Evolutionary conservation across 495 filamentous ascomycete genomes (phyloP).

Genomic region (Sordaria brevicollis): DNA sequence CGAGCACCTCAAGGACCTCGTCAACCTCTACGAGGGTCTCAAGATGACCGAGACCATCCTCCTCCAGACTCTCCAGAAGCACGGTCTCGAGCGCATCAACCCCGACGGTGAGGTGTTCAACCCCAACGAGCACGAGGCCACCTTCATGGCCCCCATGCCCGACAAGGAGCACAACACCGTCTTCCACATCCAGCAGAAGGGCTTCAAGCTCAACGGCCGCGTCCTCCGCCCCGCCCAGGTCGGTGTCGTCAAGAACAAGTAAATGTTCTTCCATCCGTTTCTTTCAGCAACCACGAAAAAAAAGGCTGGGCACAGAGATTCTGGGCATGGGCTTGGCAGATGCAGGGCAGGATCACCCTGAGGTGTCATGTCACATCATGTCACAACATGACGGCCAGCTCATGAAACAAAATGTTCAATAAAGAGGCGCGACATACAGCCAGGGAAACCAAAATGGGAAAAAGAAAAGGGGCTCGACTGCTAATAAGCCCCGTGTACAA

Average conservation of each 20-base stretch:
- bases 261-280: conserved; percentile 3
- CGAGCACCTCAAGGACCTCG: conserved; percentile 55
- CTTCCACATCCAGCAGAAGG: conserved; percentile 90
- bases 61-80: conserved; percentile 81
- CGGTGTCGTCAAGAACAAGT: conserved; percentile 65
- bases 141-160: conserved; percentile 76
- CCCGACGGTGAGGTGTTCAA: conserved; percentile 75
- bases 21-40: conserved; percentile 74
- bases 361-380: neutral
- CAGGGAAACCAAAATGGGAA: neutral
- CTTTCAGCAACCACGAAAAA: neutral
- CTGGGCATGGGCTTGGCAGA: neutral
- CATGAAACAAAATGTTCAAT: neutral
- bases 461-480: neutral
- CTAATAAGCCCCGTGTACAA: neutral
- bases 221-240: conserved; percentile 89
- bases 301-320: neutral
- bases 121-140: conserved; percentile 92
- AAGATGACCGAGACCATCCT: conserved; percentile 91
- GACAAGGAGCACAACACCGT: conserved; percentile 84
- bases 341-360: neutral
- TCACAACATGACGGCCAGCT: neutral
- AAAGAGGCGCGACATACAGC: neutral
- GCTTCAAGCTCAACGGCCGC: conserved; percentile 83
- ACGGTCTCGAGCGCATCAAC: conserved; percentile 86